Conservation (phyloP, 2,329 filamentous ascomycete species). For the Venturiaceae sp. region DNA sequence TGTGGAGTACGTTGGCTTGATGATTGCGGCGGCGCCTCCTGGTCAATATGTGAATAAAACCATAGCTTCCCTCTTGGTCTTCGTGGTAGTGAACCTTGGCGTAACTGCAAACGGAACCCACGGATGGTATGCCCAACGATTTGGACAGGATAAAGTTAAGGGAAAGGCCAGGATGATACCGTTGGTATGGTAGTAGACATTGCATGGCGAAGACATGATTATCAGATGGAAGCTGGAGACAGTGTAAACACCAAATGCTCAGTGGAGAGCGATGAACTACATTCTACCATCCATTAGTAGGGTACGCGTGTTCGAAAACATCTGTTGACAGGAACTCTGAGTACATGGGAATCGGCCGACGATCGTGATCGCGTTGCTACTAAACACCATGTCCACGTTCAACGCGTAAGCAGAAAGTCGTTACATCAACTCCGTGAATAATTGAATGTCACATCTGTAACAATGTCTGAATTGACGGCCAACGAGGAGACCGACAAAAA, state of each 20-base stretch:
- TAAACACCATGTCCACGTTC: too few relatives aligned
- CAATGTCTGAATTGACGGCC: too few relatives aligned
- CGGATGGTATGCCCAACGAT: conserved; percentile 68
- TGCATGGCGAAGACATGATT: neutral
- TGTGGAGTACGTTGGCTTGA: conserved; percentile 69
- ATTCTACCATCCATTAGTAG: too few relatives aligned
- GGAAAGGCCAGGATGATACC: conserved; percentile 70
- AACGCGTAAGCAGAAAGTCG: too few relatives aligned
- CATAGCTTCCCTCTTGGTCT: conserved; percentile 57
- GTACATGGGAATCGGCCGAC: neutral
- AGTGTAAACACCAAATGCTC: too few relatives aligned
- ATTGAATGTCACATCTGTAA: too few relatives aligned
- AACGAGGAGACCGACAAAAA: too few relatives aligned
- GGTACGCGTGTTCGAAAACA: too few relatives aligned
- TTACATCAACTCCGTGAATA: too few relatives aligned
- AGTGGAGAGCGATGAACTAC: too few relatives aligned
- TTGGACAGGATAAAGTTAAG: conserved; percentile 55
- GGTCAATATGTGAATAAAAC: conserved; percentile 62
- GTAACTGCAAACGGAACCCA: conserved; percentile 71
- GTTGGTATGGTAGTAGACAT: conserved; percentile 30
- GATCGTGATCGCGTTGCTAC: neutral
- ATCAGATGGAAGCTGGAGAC: neutral
- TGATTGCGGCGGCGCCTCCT: conserved; percentile 61
- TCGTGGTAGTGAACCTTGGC: conserved; percentile 71
- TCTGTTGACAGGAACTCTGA: too few relatives aligned